Conservation (phyloP, 2,329 filamentous ascomycete genomes). For the Monosporascus sp. region DNA sequence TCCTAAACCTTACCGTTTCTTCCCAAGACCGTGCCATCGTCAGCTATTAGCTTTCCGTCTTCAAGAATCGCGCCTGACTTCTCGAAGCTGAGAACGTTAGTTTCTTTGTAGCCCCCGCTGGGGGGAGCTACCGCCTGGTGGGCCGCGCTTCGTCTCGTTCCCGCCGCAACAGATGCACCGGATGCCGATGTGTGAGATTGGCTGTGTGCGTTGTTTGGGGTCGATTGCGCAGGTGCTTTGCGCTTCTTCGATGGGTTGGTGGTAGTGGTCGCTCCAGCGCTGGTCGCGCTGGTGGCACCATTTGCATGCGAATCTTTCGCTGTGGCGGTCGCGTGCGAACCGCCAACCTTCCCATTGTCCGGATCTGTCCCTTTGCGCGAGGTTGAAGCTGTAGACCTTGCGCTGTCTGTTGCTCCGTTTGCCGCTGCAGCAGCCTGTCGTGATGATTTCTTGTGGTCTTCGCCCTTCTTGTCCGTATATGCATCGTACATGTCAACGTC, state of each 20-base stretch:
- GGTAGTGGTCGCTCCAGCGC: conserved; percentile 13
- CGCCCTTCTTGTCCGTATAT: conserved; percentile 49
- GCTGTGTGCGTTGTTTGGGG: conserved; percentile 22
- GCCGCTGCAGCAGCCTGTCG: conserved; percentile 37
- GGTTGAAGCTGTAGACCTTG: conserved; percentile 19
- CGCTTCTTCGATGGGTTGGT: conserved; percentile 66
- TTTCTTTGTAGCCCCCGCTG: conserved; percentile 48
- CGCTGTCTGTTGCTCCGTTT: conserved; percentile 26
- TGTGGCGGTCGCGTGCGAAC: conserved; percentile 12
- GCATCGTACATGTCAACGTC: conserved; percentile 81
- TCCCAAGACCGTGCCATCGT: conserved; percentile 80
- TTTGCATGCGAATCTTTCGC: conserved; percentile 22
- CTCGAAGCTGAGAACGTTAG: conserved; percentile 87
- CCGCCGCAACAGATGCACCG: conserved; percentile 19
- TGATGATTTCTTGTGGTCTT: conserved; percentile 53
- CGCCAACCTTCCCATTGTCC: conserved; percentile 22
- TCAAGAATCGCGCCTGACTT: conserved; percentile 63
- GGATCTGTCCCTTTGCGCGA: conserved; percentile 36
- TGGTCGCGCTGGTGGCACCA: conserved; percentile 16
- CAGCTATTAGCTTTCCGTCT: conserved; percentile 75
- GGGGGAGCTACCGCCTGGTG: conserved; percentile 11
- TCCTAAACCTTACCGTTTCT: conserved; percentile 68
- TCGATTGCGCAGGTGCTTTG: conserved; percentile 58
- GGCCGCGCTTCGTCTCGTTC: conserved; percentile 20
- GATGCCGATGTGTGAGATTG: conserved; percentile 21